A percentile compares a stretch with the other conserved stretches of the same genome.
Conservation (phyloP, 208 protist species). For the Perkinsela sp. region DNA sequence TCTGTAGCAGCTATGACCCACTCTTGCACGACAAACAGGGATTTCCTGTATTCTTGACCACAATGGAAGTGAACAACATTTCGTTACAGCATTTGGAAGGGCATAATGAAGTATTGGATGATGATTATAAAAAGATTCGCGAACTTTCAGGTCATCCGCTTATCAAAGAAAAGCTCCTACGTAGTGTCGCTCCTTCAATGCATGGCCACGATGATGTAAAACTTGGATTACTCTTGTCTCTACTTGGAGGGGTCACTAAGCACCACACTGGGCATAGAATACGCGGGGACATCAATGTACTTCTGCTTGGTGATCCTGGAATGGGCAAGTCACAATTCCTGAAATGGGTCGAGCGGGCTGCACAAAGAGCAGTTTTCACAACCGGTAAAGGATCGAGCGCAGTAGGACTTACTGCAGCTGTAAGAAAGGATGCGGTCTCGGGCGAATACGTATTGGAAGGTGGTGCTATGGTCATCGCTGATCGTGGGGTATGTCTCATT, state of each 20-base stretch:
- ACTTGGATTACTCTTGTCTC: constrained; percentile 76
- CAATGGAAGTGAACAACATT: constrained; percentile 91
- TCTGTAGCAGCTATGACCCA: constrained; percentile 88
- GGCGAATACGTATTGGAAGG: constrained; percentile 98
- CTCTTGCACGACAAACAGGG: constrained; percentile 85
- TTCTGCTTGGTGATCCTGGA: constrained; percentile 96
- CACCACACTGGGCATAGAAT: constrained; percentile 74
- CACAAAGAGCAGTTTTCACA: constrained; percentile 89
- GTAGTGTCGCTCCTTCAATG: constrained; percentile 93
- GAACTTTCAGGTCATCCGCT: constrained; percentile 65
- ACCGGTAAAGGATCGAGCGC: constrained; percentile 92
- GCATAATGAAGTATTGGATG: constrained; percentile 47
- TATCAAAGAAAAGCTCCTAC: constrained; percentile 63
- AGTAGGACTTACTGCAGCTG: constrained; percentile 92
- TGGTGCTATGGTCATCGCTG: constrained; percentile 95
- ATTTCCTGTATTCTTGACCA: constrained; percentile 94
- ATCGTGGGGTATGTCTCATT: constrained; percentile 93
- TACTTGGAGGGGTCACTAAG: constrained; percentile 85
- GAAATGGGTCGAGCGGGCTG: constrained; percentile 95
- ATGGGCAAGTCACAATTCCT: constrained; percentile 86
- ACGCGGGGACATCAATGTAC: constrained; percentile 98
- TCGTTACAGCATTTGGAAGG: constrained; percentile 56
- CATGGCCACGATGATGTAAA: constrained; percentile 98
- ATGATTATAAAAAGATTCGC: constrained; percentile 38
- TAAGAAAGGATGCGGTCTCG: constrained; percentile 84